phyloP scores from a whole-genome alignment of 768 basidiomycete species.

The Pisolithus orientalis region DNA sequence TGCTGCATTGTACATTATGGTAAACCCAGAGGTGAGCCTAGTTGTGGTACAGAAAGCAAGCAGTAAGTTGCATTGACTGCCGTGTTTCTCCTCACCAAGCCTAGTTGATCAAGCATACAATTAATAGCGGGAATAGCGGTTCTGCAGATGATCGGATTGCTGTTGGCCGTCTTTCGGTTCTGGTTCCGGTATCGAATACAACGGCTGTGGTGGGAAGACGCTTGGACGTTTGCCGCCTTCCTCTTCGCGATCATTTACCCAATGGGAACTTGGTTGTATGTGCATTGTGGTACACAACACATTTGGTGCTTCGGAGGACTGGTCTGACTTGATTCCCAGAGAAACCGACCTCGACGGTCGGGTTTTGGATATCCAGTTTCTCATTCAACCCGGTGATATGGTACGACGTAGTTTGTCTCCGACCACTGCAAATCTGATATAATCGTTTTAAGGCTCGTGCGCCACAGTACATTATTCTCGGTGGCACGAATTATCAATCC shows the following conservation, averaged over 20 bases:
- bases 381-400: slow-evolving; percentile 9
- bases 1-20: too few species aligned
- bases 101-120: too few species aligned
- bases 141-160: slow-evolving; percentile 9
- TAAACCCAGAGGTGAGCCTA: too few species aligned
- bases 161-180: slow-evolving; percentile 12
- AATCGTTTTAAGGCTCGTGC: slow-evolving; percentile 11
- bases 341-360: not conserved
- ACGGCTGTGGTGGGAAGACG: slow-evolving; percentile 13
- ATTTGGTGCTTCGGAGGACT: not conserved
- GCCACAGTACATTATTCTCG: slow-evolving; percentile 17
- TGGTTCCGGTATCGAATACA: slow-evolving; percentile 11
- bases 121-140: slow-evolving; percentile 4
- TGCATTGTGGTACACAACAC: slow-evolving; percentile 2
- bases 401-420: slow-evolving; percentile 4
- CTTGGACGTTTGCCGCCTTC: slow-evolving; percentile 8
- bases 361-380: slow-evolving; percentile 10
- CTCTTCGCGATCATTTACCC: slow-evolving; percentile 11
- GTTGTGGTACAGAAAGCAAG: too few species aligned
- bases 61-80: too few species aligned
- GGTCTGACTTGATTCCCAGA: not conserved
- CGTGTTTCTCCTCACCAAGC: too few species aligned
- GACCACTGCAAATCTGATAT: not conserved
- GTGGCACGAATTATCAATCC: slow-evolving; percentile 15
- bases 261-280: slow-evolving; percentile 6